phyloP scores from a whole-genome alignment of 2,329 filamentous ascomycete genomes.

The Botrytis sinoallii region DNA sequence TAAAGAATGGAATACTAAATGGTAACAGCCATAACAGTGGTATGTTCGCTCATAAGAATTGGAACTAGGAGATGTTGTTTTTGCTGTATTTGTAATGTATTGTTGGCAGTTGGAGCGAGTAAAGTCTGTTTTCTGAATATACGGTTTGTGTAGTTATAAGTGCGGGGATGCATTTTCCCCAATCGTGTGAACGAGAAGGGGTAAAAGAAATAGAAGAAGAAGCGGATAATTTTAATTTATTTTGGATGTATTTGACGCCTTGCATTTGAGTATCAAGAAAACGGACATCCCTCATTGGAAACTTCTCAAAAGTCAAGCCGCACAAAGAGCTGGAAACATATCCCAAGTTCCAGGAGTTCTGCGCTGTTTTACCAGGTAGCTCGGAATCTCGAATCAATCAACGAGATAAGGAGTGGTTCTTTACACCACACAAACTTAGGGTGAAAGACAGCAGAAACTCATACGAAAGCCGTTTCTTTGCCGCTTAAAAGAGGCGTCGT shows the following conservation, averaged over 20 bases:
- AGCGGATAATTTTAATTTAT: neutral
- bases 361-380: neutral
- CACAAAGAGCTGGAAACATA: neutral
- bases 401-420: neutral
- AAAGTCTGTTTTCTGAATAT: neutral
- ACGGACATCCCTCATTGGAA: neutral
- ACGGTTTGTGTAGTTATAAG: neutral
- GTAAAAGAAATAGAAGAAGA: neutral
- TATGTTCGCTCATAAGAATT: constrained; percentile 13
- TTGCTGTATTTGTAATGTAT: neutral
- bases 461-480: neutral
- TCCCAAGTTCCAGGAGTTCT: no score
- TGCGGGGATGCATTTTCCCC: neutral
- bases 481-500: neutral
- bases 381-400: neutral
- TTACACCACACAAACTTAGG: neutral
- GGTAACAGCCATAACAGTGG: constrained; percentile 6
- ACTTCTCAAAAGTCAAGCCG: neutral
- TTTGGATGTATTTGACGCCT: neutral
- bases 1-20: neutral
- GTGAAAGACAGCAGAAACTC: rapidly evolving
- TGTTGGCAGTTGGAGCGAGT: neutral
- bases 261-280: neutral
- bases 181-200: neutral
- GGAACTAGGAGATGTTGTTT: neutral